Conservation (phyloP, 1,139 yeast genomes). For the Yamadazyma siamensis region DNA sequence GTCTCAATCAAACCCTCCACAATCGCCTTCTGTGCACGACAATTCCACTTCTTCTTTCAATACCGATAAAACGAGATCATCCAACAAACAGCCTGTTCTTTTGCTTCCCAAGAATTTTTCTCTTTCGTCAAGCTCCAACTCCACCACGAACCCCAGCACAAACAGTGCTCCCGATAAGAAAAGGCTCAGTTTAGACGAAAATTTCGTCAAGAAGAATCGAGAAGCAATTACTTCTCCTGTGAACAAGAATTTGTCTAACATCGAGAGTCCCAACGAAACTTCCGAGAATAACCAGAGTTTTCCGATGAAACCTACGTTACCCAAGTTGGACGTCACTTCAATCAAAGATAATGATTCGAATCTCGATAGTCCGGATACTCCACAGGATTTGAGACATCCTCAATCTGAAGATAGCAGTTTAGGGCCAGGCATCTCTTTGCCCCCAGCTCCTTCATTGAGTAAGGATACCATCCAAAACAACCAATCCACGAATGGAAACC, state of each 20-base stretch:
- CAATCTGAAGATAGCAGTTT: background rate
- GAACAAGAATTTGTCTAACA: constrained; percentile 19
- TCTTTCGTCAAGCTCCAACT: constrained; percentile 11
- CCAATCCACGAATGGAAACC: background rate
- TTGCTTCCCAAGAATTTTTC: constrained; percentile 47
- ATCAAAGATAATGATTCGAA: constrained; percentile 3
- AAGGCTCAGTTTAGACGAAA: constrained; percentile 30
- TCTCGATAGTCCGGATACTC: constrained; percentile 6
- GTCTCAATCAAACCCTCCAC: constrained; percentile 34
- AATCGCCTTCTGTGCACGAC: constrained; percentile 21
- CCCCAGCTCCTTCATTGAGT: background rate
- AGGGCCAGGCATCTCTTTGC: background rate
- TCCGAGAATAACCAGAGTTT: constrained; percentile 8
- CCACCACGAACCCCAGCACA: too few species aligned
- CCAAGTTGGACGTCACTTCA: constrained; percentile 10
- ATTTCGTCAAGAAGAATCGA: constrained; percentile 16
- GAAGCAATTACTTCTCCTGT: constrained; percentile 13
- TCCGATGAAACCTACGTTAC: constrained; percentile 9
- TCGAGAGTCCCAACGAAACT: constrained; percentile 10
- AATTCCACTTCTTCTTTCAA: constrained; percentile 5
- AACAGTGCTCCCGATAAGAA: constrained; percentile 19
- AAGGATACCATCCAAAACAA: background rate
- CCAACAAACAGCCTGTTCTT: constrained; percentile 36
- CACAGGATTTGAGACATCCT: constrained; percentile 1
- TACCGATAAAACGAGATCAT: constrained; percentile 13